Evolutionary conservation across 164 flowering plant species (phyloP), one percentile per base, ranked within the genome.

Genomic region (Aristolochia californica): DNA sequence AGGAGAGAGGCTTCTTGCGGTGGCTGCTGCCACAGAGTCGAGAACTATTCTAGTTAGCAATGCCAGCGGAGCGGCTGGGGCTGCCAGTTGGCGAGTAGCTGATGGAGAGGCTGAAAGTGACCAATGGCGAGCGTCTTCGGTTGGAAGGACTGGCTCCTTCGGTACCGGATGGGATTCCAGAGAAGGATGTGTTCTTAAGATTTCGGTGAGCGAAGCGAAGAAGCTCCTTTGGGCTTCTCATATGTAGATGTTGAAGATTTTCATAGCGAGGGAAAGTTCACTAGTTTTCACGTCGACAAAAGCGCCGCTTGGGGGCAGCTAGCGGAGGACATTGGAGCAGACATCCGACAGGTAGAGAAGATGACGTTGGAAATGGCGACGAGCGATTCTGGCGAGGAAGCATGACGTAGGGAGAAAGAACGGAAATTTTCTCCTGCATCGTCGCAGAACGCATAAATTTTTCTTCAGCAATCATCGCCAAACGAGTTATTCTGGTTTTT

Each of bases 191-290:
- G 55, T 5, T 21, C 11, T 18, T 23, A 38, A 38, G 57, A 74
- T 83, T 38, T 65, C 88, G 53, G 73, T 76, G 58, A 72, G 69
- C 56, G 91, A 80, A 9, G 87, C 78, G 64, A 78, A 64, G 70
- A 88, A 88, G 71, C 27, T 91, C 67, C 59, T 88, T 62, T 77
- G 62, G 61, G 56, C 75, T 43, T 66, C 85, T 57, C 85, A 81
- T 69, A 20, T 87, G 73, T 89, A 87, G 60, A 47, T 45, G 65
- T 70, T 88, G 74, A 91, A 77, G 63, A n/a, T n/a, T n/a, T n/a
- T n/a, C n/a, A n/a, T n/a, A n/a, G n/a, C n/a, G n/a, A n/a, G n/a
- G n/a, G n/a, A n/a, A n/a, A n/a, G n/a, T n/a, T n/a, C n/a, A n/a
- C n/a, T n/a, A n/a, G n/a, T n/a, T n/a, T n/a, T n/a, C n/a, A n/a